Evolutionary conservation across 139 green algal genomes (phyloP).

Genomic region (Coelastrella sp.): DNA sequence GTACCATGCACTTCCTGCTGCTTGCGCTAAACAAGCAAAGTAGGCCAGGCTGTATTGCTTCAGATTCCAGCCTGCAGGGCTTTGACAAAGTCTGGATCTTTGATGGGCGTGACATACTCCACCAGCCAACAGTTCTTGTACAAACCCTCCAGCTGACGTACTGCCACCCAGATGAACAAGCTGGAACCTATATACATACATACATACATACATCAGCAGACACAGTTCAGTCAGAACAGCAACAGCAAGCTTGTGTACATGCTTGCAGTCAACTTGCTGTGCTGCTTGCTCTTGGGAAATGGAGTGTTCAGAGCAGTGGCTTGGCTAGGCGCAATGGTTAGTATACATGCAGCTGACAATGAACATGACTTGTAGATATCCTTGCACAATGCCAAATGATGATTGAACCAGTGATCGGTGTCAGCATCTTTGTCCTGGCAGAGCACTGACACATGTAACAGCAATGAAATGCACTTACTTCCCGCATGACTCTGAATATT

Average conservation of each 20-base stretch:
- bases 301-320: too few relatives aligned
- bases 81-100: slow-evolving; percentile 32
- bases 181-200: slow-evolving; percentile 10
- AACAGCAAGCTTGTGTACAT: not conserved
- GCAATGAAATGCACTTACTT: too few relatives aligned
- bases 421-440: too few relatives aligned
- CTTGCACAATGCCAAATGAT: too few relatives aligned
- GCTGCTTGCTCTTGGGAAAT: too few relatives aligned
- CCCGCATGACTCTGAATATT: not conserved
- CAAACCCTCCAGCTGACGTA: slow-evolving; percentile 39
- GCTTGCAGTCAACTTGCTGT: too few relatives aligned
- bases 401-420: too few relatives aligned
- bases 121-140: slow-evolving; percentile 47
- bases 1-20: too few relatives aligned
- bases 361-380: too few relatives aligned
- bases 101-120: slow-evolving; percentile 36
- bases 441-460: too few relatives aligned
- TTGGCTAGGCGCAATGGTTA: too few relatives aligned
- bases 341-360: too few relatives aligned
- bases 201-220: slow-evolving; percentile 8
- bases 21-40: not conserved
- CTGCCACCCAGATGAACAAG: slow-evolving; percentile 44
- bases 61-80: slow-evolving; percentile 7
- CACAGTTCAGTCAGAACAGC: not conserved
- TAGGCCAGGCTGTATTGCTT: not conserved